Evolutionary conservation across 306 rosid genomes (phyloP).

Genomic region (Castanea mollissima): DNA sequence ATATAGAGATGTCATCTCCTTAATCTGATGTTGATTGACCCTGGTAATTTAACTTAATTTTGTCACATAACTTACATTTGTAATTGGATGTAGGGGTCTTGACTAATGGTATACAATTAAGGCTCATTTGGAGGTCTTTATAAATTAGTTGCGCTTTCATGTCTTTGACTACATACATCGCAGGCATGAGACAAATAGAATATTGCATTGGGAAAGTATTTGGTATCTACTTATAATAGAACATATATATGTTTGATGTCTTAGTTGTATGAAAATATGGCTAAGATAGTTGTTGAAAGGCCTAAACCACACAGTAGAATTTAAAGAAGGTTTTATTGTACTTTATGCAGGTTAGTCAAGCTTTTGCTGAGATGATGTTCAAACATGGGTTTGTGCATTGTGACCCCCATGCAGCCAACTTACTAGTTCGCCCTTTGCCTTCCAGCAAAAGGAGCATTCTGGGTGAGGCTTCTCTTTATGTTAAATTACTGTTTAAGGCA

Average conservation of each 20-base stretch:
- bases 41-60: neutral
- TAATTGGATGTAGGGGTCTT: neutral
- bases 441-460: constrained; percentile 52
- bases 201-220: constrained; percentile 7
- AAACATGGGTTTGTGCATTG: constrained; percentile 99
- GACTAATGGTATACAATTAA: constrained; percentile 1
- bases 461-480: constrained; percentile 47
- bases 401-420: constrained; percentile 95
- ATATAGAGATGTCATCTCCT: neutral
- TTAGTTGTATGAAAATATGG: neutral
- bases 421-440: constrained; percentile 87
- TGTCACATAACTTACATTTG: no score
- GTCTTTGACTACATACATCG: constrained; percentile 7
- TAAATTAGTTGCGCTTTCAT: neutral
- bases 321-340: constrained; percentile 17
- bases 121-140: constrained; percentile 4
- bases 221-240: neutral
- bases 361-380: constrained; percentile 99
- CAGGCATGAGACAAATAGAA: neutral
- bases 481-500: constrained; percentile 11
- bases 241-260: no score
- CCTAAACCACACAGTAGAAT: neutral
- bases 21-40: neutral
- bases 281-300: neutral
- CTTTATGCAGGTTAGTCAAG: constrained; percentile 73